Evolutionary conservation across 1,284 basidiomycete species (phyloP), one percentile per base, ranked within the genome.

Genomic region (Leccinum fuscescens): DNA sequence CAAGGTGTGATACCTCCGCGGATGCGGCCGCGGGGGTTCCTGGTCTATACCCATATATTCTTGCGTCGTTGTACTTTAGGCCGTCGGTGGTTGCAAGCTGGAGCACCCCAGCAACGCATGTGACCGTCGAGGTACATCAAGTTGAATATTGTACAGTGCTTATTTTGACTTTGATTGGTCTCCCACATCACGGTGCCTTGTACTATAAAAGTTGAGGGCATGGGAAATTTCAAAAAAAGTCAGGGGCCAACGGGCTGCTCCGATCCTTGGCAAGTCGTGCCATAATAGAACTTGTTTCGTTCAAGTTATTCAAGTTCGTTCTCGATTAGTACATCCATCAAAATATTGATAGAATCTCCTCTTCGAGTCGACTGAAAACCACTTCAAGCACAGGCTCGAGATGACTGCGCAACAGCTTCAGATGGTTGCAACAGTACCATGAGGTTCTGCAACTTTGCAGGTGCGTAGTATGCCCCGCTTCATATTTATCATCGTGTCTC

Each of bases 1-100:
- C 74, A 89, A 85, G 70, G 83, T 90, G 56, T 89, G 72, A 78
- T 57, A 55, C 53, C 44, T 9, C 53, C 44, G 46, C 48, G 49
- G 59, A 31, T 11, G 53, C 51, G 29, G 7, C n/a, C 14, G 29
- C 55, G 20, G 31, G 57, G 54, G n/a, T 48, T 48, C 29, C 42
- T 14, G n/a, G 22, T 20, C 39, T 53, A 52, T 55, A 37, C 39
- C 57, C 17, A 46, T 12, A 33, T 24, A 12, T 37, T 15, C 6
- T 17, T 35, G 48, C 8, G 24, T 27, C 24, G 48, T 24, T 15
- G 22, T 49, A 49, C 46, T 48, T 48, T 42, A 42, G n/a, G 0
- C 8, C n/a, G 39, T 17, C 39, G 39, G n/a, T 42, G 42, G 17
- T 17, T 9, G 42, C 9, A 44, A 44, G 39, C 39, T 42, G 39